Evolutionary conservation across 2,329 filamentous ascomycete species (phyloP).

Genomic region (Parafenestella ontariensis): DNA sequence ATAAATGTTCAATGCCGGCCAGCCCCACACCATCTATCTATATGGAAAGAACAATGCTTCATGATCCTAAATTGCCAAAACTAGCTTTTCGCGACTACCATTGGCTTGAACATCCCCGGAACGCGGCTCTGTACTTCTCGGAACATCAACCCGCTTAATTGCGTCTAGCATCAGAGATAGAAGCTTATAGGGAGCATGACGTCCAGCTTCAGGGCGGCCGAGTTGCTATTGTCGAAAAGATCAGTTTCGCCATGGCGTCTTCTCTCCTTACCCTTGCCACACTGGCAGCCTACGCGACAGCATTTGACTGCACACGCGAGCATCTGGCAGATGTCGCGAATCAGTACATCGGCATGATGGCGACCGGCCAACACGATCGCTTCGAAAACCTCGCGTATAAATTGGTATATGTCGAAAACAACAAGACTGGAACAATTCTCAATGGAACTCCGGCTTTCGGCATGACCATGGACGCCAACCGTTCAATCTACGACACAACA

Average conservation of each 20-base stretch:
- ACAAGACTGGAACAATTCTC: conserved; percentile 15
- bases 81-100: neutral
- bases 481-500: conserved; percentile 26
- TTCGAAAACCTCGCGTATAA: conserved; percentile 24
- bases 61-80: conserved; percentile 2
- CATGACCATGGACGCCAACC: conserved; percentile 23
- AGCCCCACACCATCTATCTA: conserved; percentile 19
- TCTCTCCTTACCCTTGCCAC: neutral
- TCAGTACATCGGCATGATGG: conserved; percentile 16
- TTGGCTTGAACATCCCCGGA: conserved; percentile 2
- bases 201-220: too few species aligned
- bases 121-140: neutral
- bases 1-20: conserved; percentile 9
- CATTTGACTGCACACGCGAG: conserved; percentile 16
- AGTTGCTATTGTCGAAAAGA: neutral
- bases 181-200: neutral
- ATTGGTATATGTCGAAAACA: conserved; percentile 30
- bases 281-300: neutral
- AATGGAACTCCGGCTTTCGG: conserved; percentile 24
- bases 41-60: conserved; percentile 1
- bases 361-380: conserved; percentile 21
- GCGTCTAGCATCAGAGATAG: neutral
- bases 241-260: neutral
- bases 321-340: conserved; percentile 10
- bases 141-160: neutral